Evolutionary conservation across 192 early-diverging fungal species (phyloP).

Genomic region (Coemansia sp.): DNA sequence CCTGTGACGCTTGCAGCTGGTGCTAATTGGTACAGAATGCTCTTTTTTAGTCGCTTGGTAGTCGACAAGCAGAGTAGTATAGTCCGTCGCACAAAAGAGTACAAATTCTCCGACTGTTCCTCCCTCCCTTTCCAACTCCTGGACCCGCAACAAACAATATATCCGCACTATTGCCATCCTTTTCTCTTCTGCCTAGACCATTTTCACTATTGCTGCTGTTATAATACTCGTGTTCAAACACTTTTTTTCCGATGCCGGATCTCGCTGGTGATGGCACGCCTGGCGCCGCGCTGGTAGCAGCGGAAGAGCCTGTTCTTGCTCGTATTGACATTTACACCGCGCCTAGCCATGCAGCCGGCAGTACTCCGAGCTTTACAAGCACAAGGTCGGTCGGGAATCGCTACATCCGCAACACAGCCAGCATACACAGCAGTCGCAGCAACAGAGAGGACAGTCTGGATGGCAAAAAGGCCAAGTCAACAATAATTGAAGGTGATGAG

Average conservation of each 20-base stretch:
- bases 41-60: not conserved
- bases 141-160: not conserved
- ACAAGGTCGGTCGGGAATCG: conserved; percentile 8
- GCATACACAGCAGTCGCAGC: not conserved
- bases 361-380: conserved; percentile 21
- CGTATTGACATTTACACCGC: conserved; percentile 11
- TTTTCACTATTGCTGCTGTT: not conserved
- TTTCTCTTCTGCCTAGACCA: not conserved
- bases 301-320: not conserved
- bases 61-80: not conserved
- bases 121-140: not conserved
- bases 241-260: not conserved
- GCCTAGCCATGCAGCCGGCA: not conserved
- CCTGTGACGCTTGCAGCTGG: not conserved
- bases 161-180: not conserved
- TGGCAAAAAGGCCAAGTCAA: conserved; percentile 7
- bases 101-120: not conserved
- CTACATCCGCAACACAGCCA: not conserved
- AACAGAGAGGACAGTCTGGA: conserved; percentile 5
- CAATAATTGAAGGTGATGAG: conserved; percentile 17
- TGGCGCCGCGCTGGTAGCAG: not conserved
- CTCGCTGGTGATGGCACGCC: not conserved
- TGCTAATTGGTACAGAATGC: not conserved
- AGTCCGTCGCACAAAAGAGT: not conserved
- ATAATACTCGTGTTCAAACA: not conserved